Evolutionary conservation across 345 rosid genomes (phyloP).

Genomic region (Crucihimalaya himalaica): DNA sequence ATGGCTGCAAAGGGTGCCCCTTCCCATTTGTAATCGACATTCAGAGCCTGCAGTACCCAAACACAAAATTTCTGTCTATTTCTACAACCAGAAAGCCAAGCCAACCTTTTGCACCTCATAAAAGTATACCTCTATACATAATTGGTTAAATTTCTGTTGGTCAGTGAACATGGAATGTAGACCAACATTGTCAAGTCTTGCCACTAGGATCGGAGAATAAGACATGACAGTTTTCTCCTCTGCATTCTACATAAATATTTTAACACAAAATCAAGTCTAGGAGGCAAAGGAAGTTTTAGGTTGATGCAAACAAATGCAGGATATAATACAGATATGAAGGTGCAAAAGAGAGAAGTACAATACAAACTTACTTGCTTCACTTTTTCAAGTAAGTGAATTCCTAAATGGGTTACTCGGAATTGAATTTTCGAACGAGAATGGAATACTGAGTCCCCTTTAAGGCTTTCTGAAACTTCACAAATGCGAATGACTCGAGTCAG

Average conservation of each 20-base stretch:
- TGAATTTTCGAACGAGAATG: constrained; percentile 63
- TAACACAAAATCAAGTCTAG: constrained; percentile 32
- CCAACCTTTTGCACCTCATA: constrained; percentile 16
- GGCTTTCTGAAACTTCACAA: constrained; percentile 63
- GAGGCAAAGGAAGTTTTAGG: constrained; percentile 21
- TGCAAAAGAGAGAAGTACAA: constrained; percentile 13
- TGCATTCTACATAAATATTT: constrained; percentile 52
- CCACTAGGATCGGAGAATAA: constrained; percentile 58
- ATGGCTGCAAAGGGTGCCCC: constrained; percentile 90
- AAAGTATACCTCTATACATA: constrained; percentile 62
- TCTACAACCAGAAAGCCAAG: constrained; percentile 28
- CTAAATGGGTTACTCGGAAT: constrained; percentile 63
- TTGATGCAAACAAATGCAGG: constrained; percentile 14
- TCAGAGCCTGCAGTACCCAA: constrained; percentile 56
- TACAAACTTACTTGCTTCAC: constrained; percentile 58
- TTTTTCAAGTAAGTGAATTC: constrained; percentile 70
- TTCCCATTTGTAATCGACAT: constrained; percentile 72
- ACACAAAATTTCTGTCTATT: constrained; percentile 13
- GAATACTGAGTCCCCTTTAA: constrained; percentile 43
- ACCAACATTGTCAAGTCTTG: constrained; percentile 61
- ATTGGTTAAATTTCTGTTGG: constrained; percentile 67
- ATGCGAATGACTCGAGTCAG: constrained; percentile 77
- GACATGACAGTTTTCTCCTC: constrained; percentile 46
- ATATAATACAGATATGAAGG: constrained; percentile 14
- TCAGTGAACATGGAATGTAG: constrained; percentile 64